A percentile compares a stretch with the other conserved stretches of the same genome.
Evolutionary conservation across 352 stramenopile species (phyloP).

Genomic region (Globisporangium irregulare): DNA sequence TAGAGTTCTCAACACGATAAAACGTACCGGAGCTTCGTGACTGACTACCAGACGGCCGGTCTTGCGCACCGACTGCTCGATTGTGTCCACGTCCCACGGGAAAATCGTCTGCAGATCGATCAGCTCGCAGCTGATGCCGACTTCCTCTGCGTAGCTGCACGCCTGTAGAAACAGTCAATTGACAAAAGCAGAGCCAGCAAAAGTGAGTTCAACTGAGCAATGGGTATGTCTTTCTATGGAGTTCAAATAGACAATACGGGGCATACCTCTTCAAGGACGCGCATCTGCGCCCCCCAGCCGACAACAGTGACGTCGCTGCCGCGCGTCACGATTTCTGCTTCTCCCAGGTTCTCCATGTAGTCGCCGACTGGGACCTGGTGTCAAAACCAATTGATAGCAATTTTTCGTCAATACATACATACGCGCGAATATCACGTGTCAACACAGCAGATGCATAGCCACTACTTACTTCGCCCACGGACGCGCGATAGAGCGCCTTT

Average conservation of each 20-base stretch:
- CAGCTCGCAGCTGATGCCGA: constrained; percentile 95
- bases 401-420: neutral
- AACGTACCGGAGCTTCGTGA: constrained; percentile 93
- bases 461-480: constrained; percentile 80
- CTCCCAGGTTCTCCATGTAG: constrained; percentile 92
- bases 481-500: constrained; percentile 96
- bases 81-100: constrained; percentile 95
- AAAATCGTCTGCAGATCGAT: constrained; percentile 98
- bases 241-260: neutral
- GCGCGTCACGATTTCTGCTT: constrained; percentile 91
- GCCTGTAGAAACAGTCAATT: constrained; percentile 44
- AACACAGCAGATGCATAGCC: no score
- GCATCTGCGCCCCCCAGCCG: constrained; percentile 92
- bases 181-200: neutral
- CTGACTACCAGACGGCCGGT: constrained; percentile 95
- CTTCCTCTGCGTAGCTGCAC: constrained; percentile 82
- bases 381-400: neutral
- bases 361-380: constrained; percentile 91
- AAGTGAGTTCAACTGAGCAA: neutral
- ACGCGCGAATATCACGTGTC: constrained; percentile 19
- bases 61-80: constrained; percentile 95
- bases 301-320: constrained; percentile 96
- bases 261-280: constrained; percentile 17
- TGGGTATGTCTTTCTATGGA: no score
- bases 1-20: neutral